Evolutionary conservation across 31 red algal species (phyloP).

Genomic region (Asparagopsis taxiformis): DNA sequence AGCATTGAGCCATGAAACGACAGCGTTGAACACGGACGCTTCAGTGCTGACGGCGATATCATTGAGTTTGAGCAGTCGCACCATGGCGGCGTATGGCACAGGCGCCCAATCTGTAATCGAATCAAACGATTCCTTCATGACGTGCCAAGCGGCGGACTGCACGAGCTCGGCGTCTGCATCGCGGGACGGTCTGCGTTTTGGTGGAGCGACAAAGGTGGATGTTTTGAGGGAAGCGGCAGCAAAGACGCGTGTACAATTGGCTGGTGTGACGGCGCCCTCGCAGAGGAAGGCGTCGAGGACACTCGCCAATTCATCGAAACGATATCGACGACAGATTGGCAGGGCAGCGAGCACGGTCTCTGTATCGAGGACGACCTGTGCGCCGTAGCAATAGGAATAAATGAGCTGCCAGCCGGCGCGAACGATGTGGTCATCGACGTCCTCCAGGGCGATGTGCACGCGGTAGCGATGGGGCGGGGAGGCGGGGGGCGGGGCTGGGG

Average conservation of each 20-base stretch:
- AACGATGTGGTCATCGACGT: slow-evolving; percentile 13
- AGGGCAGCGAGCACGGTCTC: slow-evolving; percentile 41
- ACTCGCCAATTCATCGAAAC: slow-evolving; percentile 34
- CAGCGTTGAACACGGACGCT: slow-evolving; percentile 26
- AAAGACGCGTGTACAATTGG: slow-evolving; percentile 34
- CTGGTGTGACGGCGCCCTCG: slow-evolving; percentile 28
- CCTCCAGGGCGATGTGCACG: slow-evolving; percentile 18
- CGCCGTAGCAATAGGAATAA: slow-evolving; percentile 45
- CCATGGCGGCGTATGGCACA: slow-evolving; percentile 27
- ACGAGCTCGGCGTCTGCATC: slow-evolving; percentile 33
- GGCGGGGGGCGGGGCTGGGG: neutral
- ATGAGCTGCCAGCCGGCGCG: slow-evolving; percentile 35
- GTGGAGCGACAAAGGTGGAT: neutral
- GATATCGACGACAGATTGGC: slow-evolving; percentile 48
- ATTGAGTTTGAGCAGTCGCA: slow-evolving; percentile 48
- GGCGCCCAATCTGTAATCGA: slow-evolving; percentile 17
- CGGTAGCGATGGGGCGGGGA: slow-evolving; percentile 11
- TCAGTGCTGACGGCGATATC: slow-evolving; percentile 27
- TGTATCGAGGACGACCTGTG: slow-evolving; percentile 20
- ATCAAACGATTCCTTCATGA: slow-evolving; percentile 30
- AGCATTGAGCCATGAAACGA: slow-evolving; percentile 23
- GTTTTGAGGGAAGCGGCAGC: slow-evolving; percentile 14
- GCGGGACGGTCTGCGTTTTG: neutral
- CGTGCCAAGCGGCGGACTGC: slow-evolving; percentile 15
- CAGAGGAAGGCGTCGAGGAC: slow-evolving; percentile 30